Percentiles rank a stretch among this genome's conserved stretches.
Evolutionary conservation across 1,139 yeast genomes (phyloP).

Genomic region (Magnusiomyces tetraspermus): DNA sequence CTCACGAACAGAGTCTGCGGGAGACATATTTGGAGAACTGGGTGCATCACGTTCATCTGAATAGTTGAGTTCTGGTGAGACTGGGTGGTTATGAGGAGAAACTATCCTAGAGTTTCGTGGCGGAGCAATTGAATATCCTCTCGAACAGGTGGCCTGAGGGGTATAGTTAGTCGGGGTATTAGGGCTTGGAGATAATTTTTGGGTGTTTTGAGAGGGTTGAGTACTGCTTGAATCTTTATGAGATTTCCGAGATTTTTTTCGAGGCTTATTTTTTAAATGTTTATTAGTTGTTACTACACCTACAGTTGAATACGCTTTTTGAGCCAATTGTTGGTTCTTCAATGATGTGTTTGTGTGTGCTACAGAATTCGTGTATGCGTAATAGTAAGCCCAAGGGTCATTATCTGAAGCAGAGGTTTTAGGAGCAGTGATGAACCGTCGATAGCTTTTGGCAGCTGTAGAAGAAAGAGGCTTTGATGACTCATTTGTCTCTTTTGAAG

Average conservation of each 20-base stretch:
- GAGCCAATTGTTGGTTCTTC: background rate
- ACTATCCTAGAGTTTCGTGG: background rate
- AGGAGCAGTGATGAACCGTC: background rate
- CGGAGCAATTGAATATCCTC: background rate
- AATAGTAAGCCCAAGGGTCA: slow-evolving; percentile 4
- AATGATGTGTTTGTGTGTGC: background rate
- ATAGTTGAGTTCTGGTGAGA: too few relatives aligned
- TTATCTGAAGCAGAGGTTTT: background rate
- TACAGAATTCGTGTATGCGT: slow-evolving; percentile 1
- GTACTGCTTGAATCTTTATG: too few relatives aligned
- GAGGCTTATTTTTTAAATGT: background rate
- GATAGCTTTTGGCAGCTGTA: background rate
- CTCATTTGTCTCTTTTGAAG: background rate
- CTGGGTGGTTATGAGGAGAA: too few relatives aligned
- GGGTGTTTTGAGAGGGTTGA: too few relatives aligned
- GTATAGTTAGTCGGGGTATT: background rate
- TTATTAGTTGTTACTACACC: background rate
- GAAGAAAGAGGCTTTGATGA: background rate
- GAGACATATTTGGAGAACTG: background rate
- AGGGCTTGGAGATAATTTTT: background rate
- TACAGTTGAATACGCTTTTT: slow-evolving; percentile 3
- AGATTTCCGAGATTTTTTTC: background rate
- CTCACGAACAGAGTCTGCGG: slow-evolving; percentile 9
- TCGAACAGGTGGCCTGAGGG: background rate
- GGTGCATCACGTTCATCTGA: too few relatives aligned